Percentiles rank a stretch among this genome's conserved stretches.
phyloP scores from a whole-genome alignment of 164 flowering plant genomes.

The Echeveria elegans region DNA sequence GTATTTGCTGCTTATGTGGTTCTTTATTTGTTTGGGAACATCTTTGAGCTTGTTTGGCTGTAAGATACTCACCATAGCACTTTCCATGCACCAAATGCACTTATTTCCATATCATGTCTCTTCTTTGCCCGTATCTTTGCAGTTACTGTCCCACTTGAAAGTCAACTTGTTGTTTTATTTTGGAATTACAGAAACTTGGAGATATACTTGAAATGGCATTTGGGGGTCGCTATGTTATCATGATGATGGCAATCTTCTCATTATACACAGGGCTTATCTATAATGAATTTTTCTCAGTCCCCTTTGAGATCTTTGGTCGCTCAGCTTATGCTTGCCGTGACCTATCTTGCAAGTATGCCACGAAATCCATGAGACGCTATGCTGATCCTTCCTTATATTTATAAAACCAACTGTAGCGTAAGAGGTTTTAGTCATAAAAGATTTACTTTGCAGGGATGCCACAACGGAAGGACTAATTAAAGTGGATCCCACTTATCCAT shows the following conservation, averaged over 20 bases:
- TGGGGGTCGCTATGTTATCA: conserved; percentile 92
- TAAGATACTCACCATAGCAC: neutral
- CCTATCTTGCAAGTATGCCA: conserved; percentile 67
- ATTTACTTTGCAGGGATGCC: conserved; percentile 53
- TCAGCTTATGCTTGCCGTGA: conserved; percentile 95
- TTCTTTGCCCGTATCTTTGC: neutral
- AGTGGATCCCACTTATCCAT: conserved; percentile 72
- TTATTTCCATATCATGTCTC: neutral
- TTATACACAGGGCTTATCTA: conserved; percentile 92
- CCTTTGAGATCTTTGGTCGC: conserved; percentile 76
- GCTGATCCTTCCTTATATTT: neutral
- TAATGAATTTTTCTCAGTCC: conserved; percentile 94
- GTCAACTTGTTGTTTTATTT: neutral
- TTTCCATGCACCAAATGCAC: too few species aligned
- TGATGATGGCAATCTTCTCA: conserved; percentile 93
- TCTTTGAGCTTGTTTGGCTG: neutral
- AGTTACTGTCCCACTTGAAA: too few species aligned
- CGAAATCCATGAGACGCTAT: neutral
- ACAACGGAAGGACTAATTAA: conserved; percentile 72
- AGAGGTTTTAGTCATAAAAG: neutral
- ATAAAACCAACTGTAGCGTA: neutral
- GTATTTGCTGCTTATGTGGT: neutral
- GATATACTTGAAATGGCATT: conserved; percentile 90
- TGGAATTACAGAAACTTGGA: conserved; percentile 69
- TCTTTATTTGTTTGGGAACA: neutral